Base-by-base conservation (phyloP, 1,284 basidiomycete species). In the Amylostereum chailletii region DNA sequence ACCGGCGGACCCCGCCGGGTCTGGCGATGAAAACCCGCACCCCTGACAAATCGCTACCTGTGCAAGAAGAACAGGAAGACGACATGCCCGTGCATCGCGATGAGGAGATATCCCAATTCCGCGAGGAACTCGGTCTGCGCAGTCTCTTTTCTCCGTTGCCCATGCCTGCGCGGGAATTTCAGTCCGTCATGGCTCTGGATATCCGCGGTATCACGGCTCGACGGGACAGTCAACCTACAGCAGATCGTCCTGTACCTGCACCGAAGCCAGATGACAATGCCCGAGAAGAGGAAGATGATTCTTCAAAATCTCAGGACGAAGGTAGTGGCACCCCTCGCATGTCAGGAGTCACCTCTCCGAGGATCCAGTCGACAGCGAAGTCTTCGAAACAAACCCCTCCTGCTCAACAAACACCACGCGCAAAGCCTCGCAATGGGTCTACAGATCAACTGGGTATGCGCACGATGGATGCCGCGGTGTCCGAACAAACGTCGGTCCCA, bases 301-400 rank as follows among this genome's bases (percentile, higher is more conserved):
- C 19, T 19, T 19, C 10, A 32, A 62, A 64, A 45, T 69, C 67
- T 11, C 63, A 63, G 54, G 63, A 57, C 52, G 71, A 60, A 50
- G 67, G 64, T 4, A 72, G 74, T n/a, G 81, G 76, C 56, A 88
- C 85, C 0, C 85, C 85, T 88, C 85, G 2, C 81, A 82, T 0
- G 77, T 77, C 27, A 72, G 71, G 31, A 70, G 63, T 37, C 68
- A 86, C 10, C 55, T 54, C 2, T 80, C 81, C 2, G 78, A 81
- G 19, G 19, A 19, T 19, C 19, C 19, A 19, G 19, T 1, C 19
- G 19, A 19, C 19, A 19, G 19, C 19, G 19, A 19, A 19, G 19
- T 19, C 19, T 19, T 19, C 19, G 19, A 19, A 19, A 19, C 19
- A 1, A 19, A 1, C 19, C 19, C 19, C 19, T 19, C 19, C 19